phyloP scores from a whole-genome alignment of 345 rosid species.

The Acer negundo region DNA sequence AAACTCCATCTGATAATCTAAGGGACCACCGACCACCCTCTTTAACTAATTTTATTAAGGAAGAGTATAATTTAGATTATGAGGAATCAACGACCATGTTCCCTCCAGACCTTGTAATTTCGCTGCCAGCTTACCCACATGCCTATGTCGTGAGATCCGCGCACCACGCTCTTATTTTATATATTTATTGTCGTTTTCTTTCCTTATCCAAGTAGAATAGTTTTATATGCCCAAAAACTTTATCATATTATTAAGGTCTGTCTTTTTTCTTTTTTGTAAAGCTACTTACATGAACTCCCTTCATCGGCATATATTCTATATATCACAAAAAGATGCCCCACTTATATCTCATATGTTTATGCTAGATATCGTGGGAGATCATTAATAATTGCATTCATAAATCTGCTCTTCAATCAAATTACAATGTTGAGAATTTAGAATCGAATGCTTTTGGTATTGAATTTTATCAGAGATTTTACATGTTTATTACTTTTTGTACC shows the following conservation, averaged over 20 bases:
- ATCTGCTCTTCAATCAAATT: not conserved
- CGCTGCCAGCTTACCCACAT: conserved; percentile 43
- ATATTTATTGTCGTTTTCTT: conserved; percentile 15
- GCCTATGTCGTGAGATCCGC: conserved; percentile 50
- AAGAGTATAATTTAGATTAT: not conserved
- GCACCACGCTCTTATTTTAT: conserved; percentile 32
- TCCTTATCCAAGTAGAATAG: conserved; percentile 23
- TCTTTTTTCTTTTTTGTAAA: conserved; percentile 8
- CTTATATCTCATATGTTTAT: not conserved
- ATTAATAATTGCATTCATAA: not conserved
- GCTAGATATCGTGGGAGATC: not conserved
- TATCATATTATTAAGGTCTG: not conserved
- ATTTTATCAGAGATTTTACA: not conserved
- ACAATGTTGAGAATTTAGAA: not conserved
- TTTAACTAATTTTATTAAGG: not conserved
- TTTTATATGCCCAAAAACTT: conserved; percentile 12
- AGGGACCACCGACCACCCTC: not conserved
- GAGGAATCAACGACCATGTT: conserved; percentile 31
- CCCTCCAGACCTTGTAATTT: conserved; percentile 22
- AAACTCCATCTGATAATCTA: not conserved
- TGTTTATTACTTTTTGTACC: not conserved
- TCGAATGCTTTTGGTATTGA: too few species aligned
- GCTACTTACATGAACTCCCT: not conserved
- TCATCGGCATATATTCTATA: not conserved
- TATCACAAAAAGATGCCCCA: not conserved